Percentiles rank a stretch among this genome's conserved stretches.
Conservation (phyloP, 2,329 filamentous ascomycete genomes). For the Sporothrix sp. region DNA sequence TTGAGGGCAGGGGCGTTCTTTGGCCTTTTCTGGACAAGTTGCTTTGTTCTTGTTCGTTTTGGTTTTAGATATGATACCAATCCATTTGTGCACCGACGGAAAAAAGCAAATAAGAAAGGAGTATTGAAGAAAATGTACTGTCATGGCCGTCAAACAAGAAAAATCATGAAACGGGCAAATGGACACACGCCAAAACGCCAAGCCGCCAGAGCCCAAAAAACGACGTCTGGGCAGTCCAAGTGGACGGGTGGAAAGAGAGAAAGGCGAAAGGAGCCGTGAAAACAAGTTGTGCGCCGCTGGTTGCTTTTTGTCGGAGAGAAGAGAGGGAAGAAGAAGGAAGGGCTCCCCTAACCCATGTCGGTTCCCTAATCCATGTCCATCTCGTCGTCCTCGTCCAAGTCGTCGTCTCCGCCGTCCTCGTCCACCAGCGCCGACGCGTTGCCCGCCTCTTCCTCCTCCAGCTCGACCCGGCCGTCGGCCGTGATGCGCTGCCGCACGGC, state of each 20-base stretch:
- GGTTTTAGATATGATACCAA: constrained; percentile 7
- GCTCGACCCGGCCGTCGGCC: constrained; percentile 30
- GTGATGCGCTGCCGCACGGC: constrained; percentile 28
- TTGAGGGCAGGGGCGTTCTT: too few relatives aligned
- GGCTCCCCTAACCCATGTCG: neutral
- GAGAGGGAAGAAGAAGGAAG: neutral
- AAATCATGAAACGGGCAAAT: constrained; percentile 1
- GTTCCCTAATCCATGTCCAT: constrained; percentile 16
- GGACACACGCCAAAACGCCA: constrained; percentile 12
- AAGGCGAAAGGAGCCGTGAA: neutral
- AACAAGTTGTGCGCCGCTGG: neutral
- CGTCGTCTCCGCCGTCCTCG: constrained; percentile 19
- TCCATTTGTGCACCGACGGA: neutral
- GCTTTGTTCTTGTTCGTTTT: neutral
- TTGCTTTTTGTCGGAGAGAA: neutral
- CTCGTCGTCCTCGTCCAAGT: constrained; percentile 14
- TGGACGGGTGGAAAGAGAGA: neutral
- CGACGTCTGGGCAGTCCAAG: neutral
- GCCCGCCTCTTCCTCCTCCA: constrained; percentile 21
- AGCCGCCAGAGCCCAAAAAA: constrained; percentile 3
- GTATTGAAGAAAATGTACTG: neutral
- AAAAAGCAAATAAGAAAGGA: neutral
- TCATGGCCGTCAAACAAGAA: neutral
- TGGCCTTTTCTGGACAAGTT: too few relatives aligned
- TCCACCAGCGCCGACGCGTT: constrained; percentile 14